Base-by-base conservation (phyloP, 2,329 filamentous ascomycete genomes). In the Colletotrichum nymphaeae region DNA sequence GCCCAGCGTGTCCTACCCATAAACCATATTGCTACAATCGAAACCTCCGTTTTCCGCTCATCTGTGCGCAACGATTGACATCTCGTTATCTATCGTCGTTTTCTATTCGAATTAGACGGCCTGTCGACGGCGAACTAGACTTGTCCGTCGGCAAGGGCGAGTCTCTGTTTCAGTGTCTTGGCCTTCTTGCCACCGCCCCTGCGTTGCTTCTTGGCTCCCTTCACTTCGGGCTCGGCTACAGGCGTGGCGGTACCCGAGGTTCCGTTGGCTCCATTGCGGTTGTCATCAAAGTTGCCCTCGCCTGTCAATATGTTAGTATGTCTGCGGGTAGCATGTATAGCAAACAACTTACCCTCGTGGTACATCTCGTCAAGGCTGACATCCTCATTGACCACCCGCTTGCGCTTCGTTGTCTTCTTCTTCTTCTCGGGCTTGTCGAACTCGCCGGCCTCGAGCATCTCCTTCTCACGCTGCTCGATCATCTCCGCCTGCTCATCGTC, bases 221-320 rank as follows among this genome's bases (percentile, higher is more conserved):
- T 87, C 42, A 82, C 80, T 42, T 88, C 81, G 19, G 89, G 88
- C 53, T 84, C 84, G 4, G 82, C 85, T 12, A 93, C 89, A 0
- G 95, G 95, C 1, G 97, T 98, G 4, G 94, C 95, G 0, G 95
- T 92, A 46, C 95, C 97, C 3, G 94, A 97, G 28, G 83, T 81
- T 19, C 70, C 70, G 42, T 35, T 59, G 55, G 59, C 70, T 7
- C 35, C 59, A 11, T 26, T 46, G 91, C 62, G 91, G 80, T 97
- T 97, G 77, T 97, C 95, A 78, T 98, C 96, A 84, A 99, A 99
- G 81, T 98, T 92, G 73, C 97, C 97, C 88, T 99, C 97, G 79
- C 96, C 96, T 98, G 79, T 66, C 5, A 69, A 52, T 14, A 14
- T 67, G 76, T 83, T 78, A 83, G 78, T 53, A 65, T 63, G 8